Evolutionary conservation across 345 rosid genomes (phyloP), one percentile per base, ranked within the genome.

Genomic region (Brassica juncea): DNA sequence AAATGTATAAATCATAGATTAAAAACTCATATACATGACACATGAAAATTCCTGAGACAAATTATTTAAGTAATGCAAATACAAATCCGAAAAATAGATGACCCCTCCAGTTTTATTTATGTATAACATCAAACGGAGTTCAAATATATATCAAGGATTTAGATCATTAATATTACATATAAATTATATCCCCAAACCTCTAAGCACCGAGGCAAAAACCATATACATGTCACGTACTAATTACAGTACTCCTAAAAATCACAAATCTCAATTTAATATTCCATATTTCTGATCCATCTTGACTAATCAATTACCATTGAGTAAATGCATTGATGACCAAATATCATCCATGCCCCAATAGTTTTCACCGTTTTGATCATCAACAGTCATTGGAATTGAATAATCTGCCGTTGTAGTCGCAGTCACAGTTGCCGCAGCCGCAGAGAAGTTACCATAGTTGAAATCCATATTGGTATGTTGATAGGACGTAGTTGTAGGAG

Each of bases 341-440:
- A 54, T 54, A 54, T 54, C 60, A 54, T 54, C 60, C 60, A 54
- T 54, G 60, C 60, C 60, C 60, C 60, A 54, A 54, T 54, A 54
- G 60, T 54, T 54, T 54, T 54, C 60, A 54, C 60, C 60, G 60
- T 25, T 54, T 16, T 54, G 60, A 54, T 54, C 60, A 54, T 54
- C 60, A 16, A 54, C 60, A 16, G 60, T 8, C 60, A 54, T 54
- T 6, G 60, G 60, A 15, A 54, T 54, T 19, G 25, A 8, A 54
- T 54, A 54, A 54, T 54, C 60, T 54, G 4, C 60, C 60, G 60
- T 54, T 19, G 25, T 23, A 6, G 60, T 16, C 25, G 60, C 25
- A 6, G 60, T 52, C 16, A 4, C 49, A 42, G 49, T 42, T 10
- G 14, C n/a, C 49, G n/a, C 25, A 16, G 60, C 23, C 60, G 60